phyloP scores from a whole-genome alignment of 2,329 filamentous ascomycete genomes.

The Acephala macrosclerotiorum region DNA sequence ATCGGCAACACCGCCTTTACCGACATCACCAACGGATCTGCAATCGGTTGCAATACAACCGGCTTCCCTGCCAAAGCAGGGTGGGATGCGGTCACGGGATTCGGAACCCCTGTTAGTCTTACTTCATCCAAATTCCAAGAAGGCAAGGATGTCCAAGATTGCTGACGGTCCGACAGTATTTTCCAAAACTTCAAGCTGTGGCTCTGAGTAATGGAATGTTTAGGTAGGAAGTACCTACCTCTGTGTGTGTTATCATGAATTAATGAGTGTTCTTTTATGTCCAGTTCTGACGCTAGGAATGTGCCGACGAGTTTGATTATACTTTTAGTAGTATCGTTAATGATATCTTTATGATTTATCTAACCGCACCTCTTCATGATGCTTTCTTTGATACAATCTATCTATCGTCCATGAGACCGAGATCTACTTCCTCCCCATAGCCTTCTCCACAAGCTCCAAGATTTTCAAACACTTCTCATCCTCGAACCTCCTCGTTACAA shows the following conservation, averaged over 20 bases:
- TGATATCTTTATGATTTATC: background rate
- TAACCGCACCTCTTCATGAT: background rate
- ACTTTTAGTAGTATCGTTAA: conserved; percentile 6
- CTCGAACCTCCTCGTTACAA: conserved; percentile 45
- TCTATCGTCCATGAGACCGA: too few relatives aligned
- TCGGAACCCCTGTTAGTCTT: conserved; percentile 43
- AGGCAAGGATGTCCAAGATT: background rate
- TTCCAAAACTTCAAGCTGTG: conserved; percentile 16
- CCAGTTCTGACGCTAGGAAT: conserved; percentile 3
- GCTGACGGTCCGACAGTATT: conserved; percentile 7
- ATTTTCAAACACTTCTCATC: conserved; percentile 45
- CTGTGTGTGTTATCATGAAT: conserved; percentile 3
- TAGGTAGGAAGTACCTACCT: conserved; percentile 12
- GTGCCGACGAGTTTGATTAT: background rate
- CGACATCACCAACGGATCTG: conserved; percentile 48
- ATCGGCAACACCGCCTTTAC: conserved; percentile 47
- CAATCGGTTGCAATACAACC: conserved; percentile 45
- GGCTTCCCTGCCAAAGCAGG: conserved; percentile 42
- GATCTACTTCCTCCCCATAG: conserved; percentile 11
- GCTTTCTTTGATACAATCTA: too few relatives aligned
- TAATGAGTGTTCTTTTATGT: conserved; percentile 10
- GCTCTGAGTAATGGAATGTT: conserved; percentile 17
- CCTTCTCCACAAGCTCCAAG: conserved; percentile 24
- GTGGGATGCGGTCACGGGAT: conserved; percentile 49
- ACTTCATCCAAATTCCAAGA: background rate